Evolutionary conservation across 1,139 yeast species (phyloP), one percentile per base, ranked within the genome.

Genomic region (Taphrina deformans): DNA sequence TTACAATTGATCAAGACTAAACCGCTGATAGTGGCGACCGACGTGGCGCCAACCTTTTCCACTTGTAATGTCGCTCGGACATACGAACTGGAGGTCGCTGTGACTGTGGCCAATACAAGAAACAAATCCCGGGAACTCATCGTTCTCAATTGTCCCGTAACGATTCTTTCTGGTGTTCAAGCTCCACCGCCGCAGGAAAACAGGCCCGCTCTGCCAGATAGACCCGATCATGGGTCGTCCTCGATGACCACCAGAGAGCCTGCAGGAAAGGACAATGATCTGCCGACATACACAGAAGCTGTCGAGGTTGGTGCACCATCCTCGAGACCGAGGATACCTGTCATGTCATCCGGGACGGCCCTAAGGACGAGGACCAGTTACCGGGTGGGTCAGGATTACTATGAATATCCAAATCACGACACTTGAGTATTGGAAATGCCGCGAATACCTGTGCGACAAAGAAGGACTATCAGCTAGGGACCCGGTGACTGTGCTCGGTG

Each of bases 21-120:
- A 21, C 63, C 63, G 16, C 40, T 59, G 26, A 29, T 59, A 14
- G 51, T 59, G 5, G 53, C 59, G 2, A 61, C 59, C 16, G 59
- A 52, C 23, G 40, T 46, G 7, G 40, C 59, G 16, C 88, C 89
- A 1, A 77, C 83, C 4, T 86, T 86, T 73, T 75, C 74, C 44
- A 82, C 86, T 2, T 85, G 89, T 72, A 85, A 85, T 72, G 79
- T 85, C 16, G 72, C 79, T 3, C 76, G 88, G 55, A 72, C 70
- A n/a, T 85, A 85, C 70, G 72, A 74, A 12, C 68, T 85, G 50
- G 73, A 74, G 21, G 75, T 85, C 1, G 73, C 73, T 2, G 85
- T 79, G 1, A 85, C 82, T 2, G 77, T 85, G 66, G 75, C 83
- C 9, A 67, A 70, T 2, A 74, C 72, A 35, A 44, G 48, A 44